Conservation (phyloP, 1,284 basidiomycete species). For the Ceratobasidium sp. region DNA sequence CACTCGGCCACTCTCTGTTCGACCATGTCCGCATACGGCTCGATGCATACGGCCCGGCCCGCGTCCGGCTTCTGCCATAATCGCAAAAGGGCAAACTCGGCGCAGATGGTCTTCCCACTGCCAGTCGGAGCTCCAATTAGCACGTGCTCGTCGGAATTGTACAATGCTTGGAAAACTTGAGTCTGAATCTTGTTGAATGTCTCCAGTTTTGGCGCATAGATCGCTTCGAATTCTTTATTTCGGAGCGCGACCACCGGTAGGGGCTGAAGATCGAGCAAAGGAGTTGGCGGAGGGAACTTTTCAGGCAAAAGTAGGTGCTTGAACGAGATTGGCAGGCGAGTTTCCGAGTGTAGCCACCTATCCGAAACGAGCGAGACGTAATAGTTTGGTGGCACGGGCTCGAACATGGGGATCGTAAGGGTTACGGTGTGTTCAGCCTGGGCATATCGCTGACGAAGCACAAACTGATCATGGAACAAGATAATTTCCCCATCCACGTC, state of each 20-base stretch:
- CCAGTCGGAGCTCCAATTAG: constrained; percentile 96
- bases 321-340: constrained; percentile 93
- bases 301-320: constrained; percentile 97
- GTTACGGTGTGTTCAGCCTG: constrained; percentile 93
- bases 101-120: constrained; percentile 95
- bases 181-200: constrained; percentile 99
- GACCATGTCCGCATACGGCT: constrained; percentile 97
- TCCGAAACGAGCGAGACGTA: constrained; percentile 95
- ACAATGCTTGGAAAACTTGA: constrained; percentile 97
- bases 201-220: constrained; percentile 78
- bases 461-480: constrained; percentile 91
- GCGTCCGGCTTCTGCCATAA: constrained; percentile 87
- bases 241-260: constrained; percentile 89
- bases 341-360: constrained; percentile 94
- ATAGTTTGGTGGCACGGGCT: constrained; percentile 96
- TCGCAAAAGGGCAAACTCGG: constrained; percentile 91
- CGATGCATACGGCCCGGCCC: constrained; percentile 90
- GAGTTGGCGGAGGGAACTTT: constrained; percentile 92
- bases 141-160: constrained; percentile 93
- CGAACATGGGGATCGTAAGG: constrained; percentile 94
- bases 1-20: constrained; percentile 88
- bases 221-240: constrained; percentile 85
- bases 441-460: constrained; percentile 88
- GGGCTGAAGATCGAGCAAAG: constrained; percentile 90
- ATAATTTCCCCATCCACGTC: constrained; percentile 97